Percentiles rank a stretch among this genome's conserved stretches.
phyloP scores from a whole-genome alignment of 2,329 filamentous ascomycete genomes.

The Verticillium dahliae region DNA sequence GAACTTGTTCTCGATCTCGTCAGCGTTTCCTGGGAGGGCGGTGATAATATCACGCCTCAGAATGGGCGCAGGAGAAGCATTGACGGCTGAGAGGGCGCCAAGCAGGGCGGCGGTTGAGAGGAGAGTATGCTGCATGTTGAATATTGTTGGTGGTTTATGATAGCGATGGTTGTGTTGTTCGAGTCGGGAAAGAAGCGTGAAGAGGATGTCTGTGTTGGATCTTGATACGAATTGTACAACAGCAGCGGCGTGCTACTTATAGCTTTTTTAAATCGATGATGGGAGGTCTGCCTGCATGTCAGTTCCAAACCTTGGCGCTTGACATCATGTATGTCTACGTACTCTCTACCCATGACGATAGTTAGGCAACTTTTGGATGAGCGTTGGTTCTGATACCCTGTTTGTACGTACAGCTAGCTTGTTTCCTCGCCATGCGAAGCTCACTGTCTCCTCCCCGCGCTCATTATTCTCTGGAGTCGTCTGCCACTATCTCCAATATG shows the following conservation, averaged over 20 bases:
- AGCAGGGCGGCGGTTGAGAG: constrained; percentile 5
- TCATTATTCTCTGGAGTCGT: too few relatives aligned
- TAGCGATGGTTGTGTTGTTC: neutral
- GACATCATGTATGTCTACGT: too few relatives aligned
- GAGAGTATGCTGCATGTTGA: neutral
- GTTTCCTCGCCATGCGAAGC: too few relatives aligned
- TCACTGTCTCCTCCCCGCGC: too few relatives aligned
- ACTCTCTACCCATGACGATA: too few relatives aligned
- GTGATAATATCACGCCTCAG: constrained; percentile 18
- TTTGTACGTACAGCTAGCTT: too few relatives aligned
- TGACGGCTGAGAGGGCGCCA: constrained; percentile 11
- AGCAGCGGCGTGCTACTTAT: neutral
- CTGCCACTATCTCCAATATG: too few relatives aligned
- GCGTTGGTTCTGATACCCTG: too few relatives aligned
- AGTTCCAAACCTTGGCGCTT: neutral
- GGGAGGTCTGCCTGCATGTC: neutral
- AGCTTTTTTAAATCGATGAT: neutral
- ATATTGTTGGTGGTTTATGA: neutral
- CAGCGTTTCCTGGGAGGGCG: constrained; percentile 23
- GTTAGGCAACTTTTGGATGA: too few relatives aligned
- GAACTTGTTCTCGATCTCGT: constrained; percentile 23
- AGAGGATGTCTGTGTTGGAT: neutral
- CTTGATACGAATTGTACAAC: too few relatives aligned
- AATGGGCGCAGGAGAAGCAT: constrained; percentile 9
- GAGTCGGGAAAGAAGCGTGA: neutral